Percentiles rank a stretch among this genome's conserved stretches.
Evolutionary conservation across 768 basidiomycete species (phyloP).

Genomic region (Boletus sp.): DNA sequence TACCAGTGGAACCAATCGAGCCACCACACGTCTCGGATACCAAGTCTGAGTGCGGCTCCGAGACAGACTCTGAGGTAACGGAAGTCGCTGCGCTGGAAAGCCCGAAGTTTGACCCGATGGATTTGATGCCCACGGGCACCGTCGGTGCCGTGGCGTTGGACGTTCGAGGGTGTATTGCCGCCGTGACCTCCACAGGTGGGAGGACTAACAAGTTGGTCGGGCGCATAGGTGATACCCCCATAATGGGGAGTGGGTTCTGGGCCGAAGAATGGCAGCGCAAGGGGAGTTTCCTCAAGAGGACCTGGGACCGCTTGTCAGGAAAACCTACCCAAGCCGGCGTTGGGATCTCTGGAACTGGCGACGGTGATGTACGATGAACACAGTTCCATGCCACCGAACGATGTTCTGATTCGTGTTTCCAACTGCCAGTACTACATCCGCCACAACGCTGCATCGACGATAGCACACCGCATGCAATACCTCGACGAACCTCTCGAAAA

Average conservation of each 20-base stretch:
- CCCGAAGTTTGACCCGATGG: constrained; percentile 35
- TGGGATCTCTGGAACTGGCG: constrained; percentile 81
- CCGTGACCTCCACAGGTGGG: constrained; percentile 78
- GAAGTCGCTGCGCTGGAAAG: constrained; percentile 17
- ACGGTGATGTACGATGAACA: constrained; percentile 64
- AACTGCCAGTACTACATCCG: constrained; percentile 70
- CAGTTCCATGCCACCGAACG: background rate
- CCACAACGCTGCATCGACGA: constrained; percentile 58
- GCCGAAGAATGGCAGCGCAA: constrained; percentile 67
- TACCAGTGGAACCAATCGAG: constrained; percentile 64
- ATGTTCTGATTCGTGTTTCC: background rate
- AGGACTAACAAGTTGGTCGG: constrained; percentile 81
- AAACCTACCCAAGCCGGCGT: constrained; percentile 42
- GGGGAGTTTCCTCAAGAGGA: constrained; percentile 29
- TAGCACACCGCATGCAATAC: constrained; percentile 65
- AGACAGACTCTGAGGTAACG: constrained; percentile 19
- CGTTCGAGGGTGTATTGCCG: constrained; percentile 64
- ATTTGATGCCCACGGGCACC: constrained; percentile 69
- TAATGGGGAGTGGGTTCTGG: constrained; percentile 79
- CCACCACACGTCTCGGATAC: constrained; percentile 15
- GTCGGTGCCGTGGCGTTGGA: constrained; percentile 86
- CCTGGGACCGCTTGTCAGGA: constrained; percentile 41
- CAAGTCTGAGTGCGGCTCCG: background rate
- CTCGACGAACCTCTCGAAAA: constrained; percentile 51
- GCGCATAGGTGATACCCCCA: constrained; percentile 79